Percentiles rank a stretch among this genome's conserved stretches.
phyloP scores from a whole-genome alignment of 2,329 filamentous ascomycete genomes.

The Fusarium chlamydosporum region DNA sequence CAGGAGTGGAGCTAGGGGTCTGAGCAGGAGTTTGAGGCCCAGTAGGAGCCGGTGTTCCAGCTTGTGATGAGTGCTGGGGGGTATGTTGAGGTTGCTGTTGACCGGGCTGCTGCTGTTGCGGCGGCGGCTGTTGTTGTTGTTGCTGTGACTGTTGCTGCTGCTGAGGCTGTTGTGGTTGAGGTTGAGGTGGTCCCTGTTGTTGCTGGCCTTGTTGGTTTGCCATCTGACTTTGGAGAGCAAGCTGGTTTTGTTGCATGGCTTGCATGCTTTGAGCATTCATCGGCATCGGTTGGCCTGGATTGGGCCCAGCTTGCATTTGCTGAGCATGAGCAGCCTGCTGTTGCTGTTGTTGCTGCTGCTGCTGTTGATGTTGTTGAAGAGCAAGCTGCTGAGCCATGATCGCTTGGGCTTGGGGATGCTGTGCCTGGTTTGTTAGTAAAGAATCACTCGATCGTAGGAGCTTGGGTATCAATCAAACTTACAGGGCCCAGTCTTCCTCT shows the following conservation, averaged over 20 bases:
- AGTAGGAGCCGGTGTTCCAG: constrained; percentile 59
- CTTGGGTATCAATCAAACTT: constrained; percentile 45
- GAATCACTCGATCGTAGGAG: constrained; percentile 2
- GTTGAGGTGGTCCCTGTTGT: constrained; percentile 49
- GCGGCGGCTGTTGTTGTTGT: constrained; percentile 42
- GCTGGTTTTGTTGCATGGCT: constrained; percentile 60
- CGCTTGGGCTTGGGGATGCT: constrained; percentile 54
- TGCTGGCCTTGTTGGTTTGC: constrained; percentile 52
- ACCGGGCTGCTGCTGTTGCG: constrained; percentile 58
- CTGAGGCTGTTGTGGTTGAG: constrained; percentile 45
- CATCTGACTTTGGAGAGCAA: constrained; percentile 55
- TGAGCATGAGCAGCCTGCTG: constrained; percentile 57
- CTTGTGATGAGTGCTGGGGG: constrained; percentile 60
- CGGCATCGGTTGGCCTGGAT: constrained; percentile 63
- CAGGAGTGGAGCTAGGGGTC: constrained; percentile 58
- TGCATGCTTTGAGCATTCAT: constrained; percentile 65
- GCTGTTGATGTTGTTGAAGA: constrained; percentile 56
- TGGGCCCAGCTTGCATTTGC: constrained; percentile 59
- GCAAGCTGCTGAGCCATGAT: constrained; percentile 61
- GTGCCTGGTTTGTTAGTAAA: constrained; percentile 46
- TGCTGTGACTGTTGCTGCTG: constrained; percentile 49
- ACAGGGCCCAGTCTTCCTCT: constrained; percentile 60
- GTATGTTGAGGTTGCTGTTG: constrained; percentile 63
- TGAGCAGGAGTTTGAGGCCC: constrained; percentile 66
- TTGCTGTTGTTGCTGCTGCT: constrained; percentile 53